A percentile compares a stretch with the other conserved stretches of the same genome.
Conservation (phyloP, 352 stramenopile species). For the Phytophthora meadii region DNA sequence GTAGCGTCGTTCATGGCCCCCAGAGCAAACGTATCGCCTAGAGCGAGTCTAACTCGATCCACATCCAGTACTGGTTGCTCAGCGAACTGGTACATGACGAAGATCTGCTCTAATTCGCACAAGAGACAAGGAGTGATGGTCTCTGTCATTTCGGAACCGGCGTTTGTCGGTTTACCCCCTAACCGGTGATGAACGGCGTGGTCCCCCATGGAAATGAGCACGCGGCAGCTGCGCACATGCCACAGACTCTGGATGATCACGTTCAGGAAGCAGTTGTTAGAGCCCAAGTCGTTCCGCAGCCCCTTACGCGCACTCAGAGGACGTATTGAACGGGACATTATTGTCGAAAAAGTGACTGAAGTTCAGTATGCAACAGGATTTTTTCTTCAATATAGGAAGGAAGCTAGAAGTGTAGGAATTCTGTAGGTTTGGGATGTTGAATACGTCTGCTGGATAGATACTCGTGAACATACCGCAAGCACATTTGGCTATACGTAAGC, state of each 20-base stretch:
- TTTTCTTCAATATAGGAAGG: slow-evolving; percentile 1
- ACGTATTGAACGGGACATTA: neutral
- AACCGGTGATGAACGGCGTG: slow-evolving; percentile 79
- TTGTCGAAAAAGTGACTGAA: neutral
- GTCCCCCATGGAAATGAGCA: slow-evolving; percentile 80
- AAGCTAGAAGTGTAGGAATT: neutral
- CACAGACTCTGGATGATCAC: slow-evolving; percentile 93
- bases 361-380: slow-evolving; percentile 4
- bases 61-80: slow-evolving; percentile 80
- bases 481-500: slow-evolving; percentile 11
- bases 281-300: slow-evolving; percentile 81
- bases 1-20: slow-evolving; percentile 90
- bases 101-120: slow-evolving; percentile 87
- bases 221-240: slow-evolving; percentile 87
- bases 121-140: slow-evolving; percentile 60
- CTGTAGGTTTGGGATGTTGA: too few relatives aligned
- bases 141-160: slow-evolving; percentile 4
- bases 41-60: slow-evolving; percentile 70
- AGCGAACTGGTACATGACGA: slow-evolving; percentile 86
- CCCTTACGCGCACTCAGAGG: slow-evolving; percentile 76
- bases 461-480: too few relatives aligned
- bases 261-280: slow-evolving; percentile 94
- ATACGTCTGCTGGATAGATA: slow-evolving; percentile 11
- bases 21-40: slow-evolving; percentile 70
- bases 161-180: slow-evolving; percentile 43